Conservation (phyloP, 2,329 filamentous ascomycete species). For the Diatrype stigma region DNA sequence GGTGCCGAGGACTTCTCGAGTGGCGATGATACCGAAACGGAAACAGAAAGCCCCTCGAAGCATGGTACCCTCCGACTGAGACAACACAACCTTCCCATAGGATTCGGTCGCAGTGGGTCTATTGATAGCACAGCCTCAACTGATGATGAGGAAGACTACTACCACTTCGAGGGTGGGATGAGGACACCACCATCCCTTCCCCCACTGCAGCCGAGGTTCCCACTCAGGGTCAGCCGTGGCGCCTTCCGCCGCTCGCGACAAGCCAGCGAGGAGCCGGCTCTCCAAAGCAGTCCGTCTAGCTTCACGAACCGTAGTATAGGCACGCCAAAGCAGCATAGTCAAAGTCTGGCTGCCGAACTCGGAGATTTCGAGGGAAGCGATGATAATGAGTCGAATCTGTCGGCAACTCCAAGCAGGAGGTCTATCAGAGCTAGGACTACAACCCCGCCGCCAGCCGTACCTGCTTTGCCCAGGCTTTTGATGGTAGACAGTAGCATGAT, state of each 20-base stretch:
- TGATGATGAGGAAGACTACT: slow-evolving; percentile 60
- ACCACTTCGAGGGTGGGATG: slow-evolving; percentile 45
- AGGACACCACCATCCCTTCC: slow-evolving; percentile 61
- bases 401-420: slow-evolving; percentile 50
- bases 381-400: slow-evolving; percentile 62
- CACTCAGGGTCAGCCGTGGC: slow-evolving; percentile 65
- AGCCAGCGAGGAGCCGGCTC: slow-evolving; percentile 53
- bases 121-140: slow-evolving; percentile 87
- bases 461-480: slow-evolving; percentile 44
- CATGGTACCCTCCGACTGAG: slow-evolving; percentile 24
- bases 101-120: slow-evolving; percentile 46
- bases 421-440: slow-evolving; percentile 38
- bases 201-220: slow-evolving; percentile 62
- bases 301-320: slow-evolving; percentile 43
- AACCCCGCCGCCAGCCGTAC: slow-evolving; percentile 46
- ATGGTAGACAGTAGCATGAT: slow-evolving; percentile 60
- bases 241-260: slow-evolving; percentile 58
- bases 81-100: slow-evolving; percentile 14
- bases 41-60: slow-evolving; percentile 66
- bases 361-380: slow-evolving; percentile 74
- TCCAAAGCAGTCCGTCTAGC: slow-evolving; percentile 58
- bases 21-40: slow-evolving; percentile 71
- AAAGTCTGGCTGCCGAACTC: slow-evolving; percentile 89
- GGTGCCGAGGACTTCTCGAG: slow-evolving; percentile 75
- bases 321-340: slow-evolving; percentile 50